Evolutionary conservation across 305 asterid genomes (phyloP).

Genomic region (Fraxinus baroniana): DNA sequence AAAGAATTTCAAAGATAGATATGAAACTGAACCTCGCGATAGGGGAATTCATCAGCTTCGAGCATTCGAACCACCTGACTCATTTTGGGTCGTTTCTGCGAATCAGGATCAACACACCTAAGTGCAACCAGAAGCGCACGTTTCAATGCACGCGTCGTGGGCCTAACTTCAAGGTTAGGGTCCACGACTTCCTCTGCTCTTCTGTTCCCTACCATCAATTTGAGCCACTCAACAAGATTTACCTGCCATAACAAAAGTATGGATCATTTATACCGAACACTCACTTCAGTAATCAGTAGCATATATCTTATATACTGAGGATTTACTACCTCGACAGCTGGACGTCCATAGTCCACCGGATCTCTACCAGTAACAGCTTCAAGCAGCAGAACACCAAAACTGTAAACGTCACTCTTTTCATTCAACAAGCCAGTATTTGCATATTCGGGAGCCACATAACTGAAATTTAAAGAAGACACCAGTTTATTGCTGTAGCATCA

Average conservation of each 20-base stretch:
- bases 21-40: slow-evolving; percentile 56
- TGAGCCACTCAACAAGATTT: slow-evolving; percentile 97
- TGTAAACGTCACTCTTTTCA: slow-evolving; percentile 90
- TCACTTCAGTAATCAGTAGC: background rate
- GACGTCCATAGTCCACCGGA: slow-evolving; percentile 93
- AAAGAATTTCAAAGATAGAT: slow-evolving; percentile 6
- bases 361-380: slow-evolving; percentile 93
- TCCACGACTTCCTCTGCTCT: slow-evolving; percentile 96
- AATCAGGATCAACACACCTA: slow-evolving; percentile 93
- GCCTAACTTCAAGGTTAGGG: slow-evolving; percentile 68
- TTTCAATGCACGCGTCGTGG: slow-evolving; percentile 73
- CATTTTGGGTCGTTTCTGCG: slow-evolving; percentile 94
- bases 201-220: slow-evolving; percentile 87
- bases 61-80: slow-evolving; percentile 91
- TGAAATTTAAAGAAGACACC: slow-evolving; percentile 32
- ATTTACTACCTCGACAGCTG: slow-evolving; percentile 29
- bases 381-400: slow-evolving; percentile 85
- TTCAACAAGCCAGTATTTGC: slow-evolving; percentile 92
- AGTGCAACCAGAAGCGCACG: slow-evolving; percentile 88
- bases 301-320: background rate
- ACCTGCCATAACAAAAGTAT: slow-evolving; percentile 49
- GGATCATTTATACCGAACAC: background rate
- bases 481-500: background rate
- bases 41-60: slow-evolving; percentile 79
- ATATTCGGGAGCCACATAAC: slow-evolving; percentile 97